Percentiles rank a stretch among this genome's conserved stretches.
Evolutionary conservation across 257 asterid genomes (phyloP).

Genomic region (Fraxinus cuspidata): DNA sequence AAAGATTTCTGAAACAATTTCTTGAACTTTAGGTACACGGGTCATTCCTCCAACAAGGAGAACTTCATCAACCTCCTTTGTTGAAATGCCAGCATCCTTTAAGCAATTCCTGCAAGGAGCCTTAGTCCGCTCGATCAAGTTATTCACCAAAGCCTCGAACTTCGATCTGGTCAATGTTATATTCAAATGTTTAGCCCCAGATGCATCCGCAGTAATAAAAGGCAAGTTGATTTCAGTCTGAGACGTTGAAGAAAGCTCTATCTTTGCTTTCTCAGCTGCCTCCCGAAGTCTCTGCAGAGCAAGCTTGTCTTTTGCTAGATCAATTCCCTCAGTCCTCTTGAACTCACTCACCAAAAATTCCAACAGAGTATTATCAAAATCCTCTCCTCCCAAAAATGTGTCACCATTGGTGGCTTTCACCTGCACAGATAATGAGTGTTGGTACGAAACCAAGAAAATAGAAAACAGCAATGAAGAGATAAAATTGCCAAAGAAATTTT

Average conservation of each 20-base stretch:
- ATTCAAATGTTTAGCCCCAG: slow-evolving; percentile 77
- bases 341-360: slow-evolving; percentile 67
- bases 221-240: slow-evolving; percentile 83
- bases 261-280: slow-evolving; percentile 89
- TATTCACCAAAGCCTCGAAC: slow-evolving; percentile 64
- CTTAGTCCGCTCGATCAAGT: slow-evolving; percentile 62
- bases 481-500: neutral
- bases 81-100: slow-evolving; percentile 71
- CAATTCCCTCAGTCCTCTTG: slow-evolving; percentile 60
- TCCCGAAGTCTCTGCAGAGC: slow-evolving; percentile 81
- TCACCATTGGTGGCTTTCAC: slow-evolving; percentile 93
- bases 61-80: slow-evolving; percentile 69
- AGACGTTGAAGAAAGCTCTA: slow-evolving; percentile 77
- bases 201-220: slow-evolving; percentile 73
- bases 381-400: slow-evolving; percentile 91
- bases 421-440: slow-evolving; percentile 27
- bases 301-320: slow-evolving; percentile 67
- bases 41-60: slow-evolving; percentile 90
- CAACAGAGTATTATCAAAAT: slow-evolving; percentile 64
- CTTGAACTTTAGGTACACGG: slow-evolving; percentile 85
- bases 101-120: slow-evolving; percentile 73
- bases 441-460: neutral
- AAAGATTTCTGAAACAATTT: slow-evolving; percentile 63
- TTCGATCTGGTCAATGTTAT: slow-evolving; percentile 72
- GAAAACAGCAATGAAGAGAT: too few relatives aligned